Evolutionary conservation across 148 eudicot species (phyloP), one percentile per base, ranked within the genome.

Genomic region (Selenicereus undatus): DNA sequence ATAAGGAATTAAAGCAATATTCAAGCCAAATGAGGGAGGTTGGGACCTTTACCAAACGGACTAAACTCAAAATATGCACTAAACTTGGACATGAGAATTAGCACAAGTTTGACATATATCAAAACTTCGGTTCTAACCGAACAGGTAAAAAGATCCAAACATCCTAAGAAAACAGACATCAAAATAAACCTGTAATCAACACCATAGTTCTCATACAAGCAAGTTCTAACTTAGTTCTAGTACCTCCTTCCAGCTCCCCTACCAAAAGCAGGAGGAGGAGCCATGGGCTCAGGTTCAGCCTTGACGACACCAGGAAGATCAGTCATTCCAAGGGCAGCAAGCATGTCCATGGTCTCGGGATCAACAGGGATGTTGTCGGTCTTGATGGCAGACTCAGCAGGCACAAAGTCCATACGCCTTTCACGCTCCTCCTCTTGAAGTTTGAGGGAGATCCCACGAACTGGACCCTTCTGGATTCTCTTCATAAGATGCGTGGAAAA

Each of bases 401-500:
- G 87, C 14, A 85, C 84, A 60, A 77, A 85, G 84, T 85, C 87
- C 87, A 85, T 85, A 11, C 82, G 81, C 73, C 84, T 79, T 58
- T 85, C 87, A 42, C 87, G 77, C 54, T 85, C 85, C 35, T 85
- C 87, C 36, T 85, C 87, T 72, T 85, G 87, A n/a, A 85, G 80
- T 62, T 82, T 82, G 24, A 85, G 71, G 35, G 71, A 66, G 71
- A 66, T 66, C 10, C 71, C 71, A 26, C 35, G 71, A 32, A 66
- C 71, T 66, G 35, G 71, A 66, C 71, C 71, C 35, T 66, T 66
- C 35, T 66, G 71, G 36, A 66, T 66, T 12, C 87, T 68, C 69
- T 85, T 85, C 85, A 85, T 85, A 27, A 85, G 85, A 56, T 85
- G 87, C 35, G 87, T 85, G 66, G 85, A 85, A 77, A 85, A 85